These are phyloP conservation scores for Eimeria praecox DNA, from an alignment of 169 alveolate genomes.

Conservation along the genomic window DNA sequence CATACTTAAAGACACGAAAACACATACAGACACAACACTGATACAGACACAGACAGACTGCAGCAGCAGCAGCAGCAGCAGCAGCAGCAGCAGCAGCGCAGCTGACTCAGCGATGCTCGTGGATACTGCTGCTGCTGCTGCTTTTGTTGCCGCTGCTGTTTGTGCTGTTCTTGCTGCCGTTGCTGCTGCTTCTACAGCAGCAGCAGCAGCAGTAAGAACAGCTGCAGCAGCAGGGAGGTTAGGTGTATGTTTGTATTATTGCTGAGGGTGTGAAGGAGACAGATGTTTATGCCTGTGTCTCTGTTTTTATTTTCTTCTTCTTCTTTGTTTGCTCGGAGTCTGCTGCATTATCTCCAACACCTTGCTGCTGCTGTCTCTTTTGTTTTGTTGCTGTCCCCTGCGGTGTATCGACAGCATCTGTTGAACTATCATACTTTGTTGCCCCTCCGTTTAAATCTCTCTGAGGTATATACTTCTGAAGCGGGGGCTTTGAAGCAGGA, in stretches of 20 bases:
- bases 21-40: no score
- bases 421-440: slow-evolving; percentile 65
- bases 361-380: background rate
- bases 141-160: background rate
- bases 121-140: background rate
- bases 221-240: background rate
- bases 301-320: slow-evolving; percentile 25
- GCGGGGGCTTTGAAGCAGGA: slow-evolving; percentile 48
- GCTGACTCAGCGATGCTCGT: slow-evolving; percentile 7
- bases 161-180: background rate
- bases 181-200: slow-evolving; percentile 17
- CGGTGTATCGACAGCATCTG: slow-evolving; percentile 69
- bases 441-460: background rate
- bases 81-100: background rate
- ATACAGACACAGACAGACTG: no score
- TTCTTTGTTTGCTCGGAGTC: background rate
- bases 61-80: background rate
- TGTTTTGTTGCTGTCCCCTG: background rate
- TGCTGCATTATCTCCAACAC: background rate
- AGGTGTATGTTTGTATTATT: no score
- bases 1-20: no score
- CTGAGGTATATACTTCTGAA: slow-evolving; percentile 59
- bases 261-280: no score
- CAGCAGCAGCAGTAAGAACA: background rate
- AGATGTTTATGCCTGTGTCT: background rate